These are phyloP conservation scores for Sarocladium strictum DNA, from an alignment of 2,329 filamentous ascomycete genomes.

Conservation along the genomic window DNA sequence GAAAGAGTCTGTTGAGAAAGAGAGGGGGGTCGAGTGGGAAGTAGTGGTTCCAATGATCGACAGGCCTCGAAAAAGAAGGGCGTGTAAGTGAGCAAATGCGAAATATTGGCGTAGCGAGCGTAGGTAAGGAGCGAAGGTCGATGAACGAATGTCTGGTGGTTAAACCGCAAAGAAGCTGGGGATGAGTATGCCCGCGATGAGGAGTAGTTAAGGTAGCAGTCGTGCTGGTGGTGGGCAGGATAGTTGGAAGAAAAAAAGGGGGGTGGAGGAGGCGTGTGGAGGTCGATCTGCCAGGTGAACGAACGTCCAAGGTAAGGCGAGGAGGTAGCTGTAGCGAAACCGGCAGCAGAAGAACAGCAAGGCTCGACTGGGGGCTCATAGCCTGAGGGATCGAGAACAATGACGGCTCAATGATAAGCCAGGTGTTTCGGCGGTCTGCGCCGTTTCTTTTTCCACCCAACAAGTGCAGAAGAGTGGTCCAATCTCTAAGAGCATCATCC, in stretches of 20 bases:
- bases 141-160: conserved; percentile 3
- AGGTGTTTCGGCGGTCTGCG: neutral
- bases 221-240: neutral
- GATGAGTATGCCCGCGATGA: conserved; percentile 2
- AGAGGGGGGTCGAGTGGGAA: neutral
- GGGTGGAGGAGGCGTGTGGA: conserved; percentile 2
- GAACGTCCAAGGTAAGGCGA: neutral
- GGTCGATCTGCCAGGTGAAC: neutral
- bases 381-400: neutral
- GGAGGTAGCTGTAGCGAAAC: too few species aligned
- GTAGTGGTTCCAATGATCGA: neutral
- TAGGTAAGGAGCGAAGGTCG: neutral
- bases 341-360: neutral
- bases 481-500: neutral
- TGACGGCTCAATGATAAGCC: neutral
- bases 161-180: neutral
- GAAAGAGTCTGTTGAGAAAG: neutral
- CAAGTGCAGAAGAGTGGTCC: neutral
- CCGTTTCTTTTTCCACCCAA: neutral
- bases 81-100: neutral
- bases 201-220: neutral
- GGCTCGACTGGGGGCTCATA: neutral
- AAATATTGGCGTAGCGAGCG: neutral
- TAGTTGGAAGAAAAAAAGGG: conserved; percentile 8
- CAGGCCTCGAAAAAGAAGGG: neutral